Evolutionary conservation across 768 basidiomycete species (phyloP), one percentile per base, ranked within the genome.

Genomic region (Phaeotremella skinneri): DNA sequence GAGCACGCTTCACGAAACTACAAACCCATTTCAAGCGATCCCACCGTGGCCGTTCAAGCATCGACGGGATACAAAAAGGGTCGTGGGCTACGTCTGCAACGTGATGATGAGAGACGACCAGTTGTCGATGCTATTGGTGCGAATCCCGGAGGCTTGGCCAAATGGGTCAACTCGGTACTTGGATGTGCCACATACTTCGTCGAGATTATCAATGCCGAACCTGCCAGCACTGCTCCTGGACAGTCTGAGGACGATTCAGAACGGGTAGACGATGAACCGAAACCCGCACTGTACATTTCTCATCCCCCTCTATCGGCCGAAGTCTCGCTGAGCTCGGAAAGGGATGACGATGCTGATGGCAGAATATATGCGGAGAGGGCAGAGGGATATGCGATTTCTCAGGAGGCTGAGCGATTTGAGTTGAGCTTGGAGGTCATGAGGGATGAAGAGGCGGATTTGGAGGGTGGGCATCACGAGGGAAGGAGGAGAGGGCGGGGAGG

Each of bases 1-100:
- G 92, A 96, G 52, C 65, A 71, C 25, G 68, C 70, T 5, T 63
- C 71, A 17, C 54, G 70, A 20, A 62, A 70, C 27, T 56, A 64
- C 31, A 55, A 59, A 37, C 57, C 60, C 25, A 47, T 72, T 14
- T 67, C 70, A 1, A 37, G 56, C 17, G 68, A 72, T 42, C 66
- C 70, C 0, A 62, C 63, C 16, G 55, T 68, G 26, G 55, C 59
- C 7, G 62, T 69, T 4, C 63, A 69, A 43, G 30, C 48, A 3
- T 58, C 59, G 3, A 66, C 66, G 9, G 63, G 63, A 17, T 69
- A 72, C 57, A 72, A 72, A 41, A 57, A 58, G 51, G 71, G 71
- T 32, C 29, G 52, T 9, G 71, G 71, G 16, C 41, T 73, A 4
- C 61, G 71, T 0, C 51, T 73, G 25, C 71, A 73, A 27, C 55